A percentile compares a stretch with the other conserved stretches of the same genome.
Conservation (phyloP, 768 basidiomycete genomes). For the Russula ochroleuca region DNA sequence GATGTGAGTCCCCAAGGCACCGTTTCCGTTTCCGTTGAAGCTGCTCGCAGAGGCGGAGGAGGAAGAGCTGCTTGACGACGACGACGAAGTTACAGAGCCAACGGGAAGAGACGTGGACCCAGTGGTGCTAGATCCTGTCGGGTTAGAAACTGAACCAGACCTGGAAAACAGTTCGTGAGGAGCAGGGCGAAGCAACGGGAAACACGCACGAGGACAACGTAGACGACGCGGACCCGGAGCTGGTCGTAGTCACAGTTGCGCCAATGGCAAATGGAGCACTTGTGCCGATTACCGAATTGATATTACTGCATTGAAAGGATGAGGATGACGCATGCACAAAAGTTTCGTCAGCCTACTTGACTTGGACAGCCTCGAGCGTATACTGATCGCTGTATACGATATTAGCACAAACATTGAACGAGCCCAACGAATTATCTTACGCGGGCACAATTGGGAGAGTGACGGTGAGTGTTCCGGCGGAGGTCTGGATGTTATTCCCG, state of each 20-base stretch:
- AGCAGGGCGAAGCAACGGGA: not conserved
- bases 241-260: conserved; percentile 14
- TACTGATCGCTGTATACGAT: conserved; percentile 12
- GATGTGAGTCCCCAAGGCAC: conserved; percentile 3
- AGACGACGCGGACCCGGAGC: conserved; percentile 7
- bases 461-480: not conserved
- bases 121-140: not conserved
- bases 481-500: conserved; percentile 20
- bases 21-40: conserved; percentile 19
- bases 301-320: conserved; percentile 11
- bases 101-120: not conserved
- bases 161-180: not conserved
- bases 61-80: conserved; percentile 6
- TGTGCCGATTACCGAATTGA: conserved; percentile 1
- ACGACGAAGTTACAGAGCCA: not conserved
- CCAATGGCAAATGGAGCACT: conserved; percentile 7
- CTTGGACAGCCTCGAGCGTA: conserved; percentile 20
- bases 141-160: conserved; percentile 10
- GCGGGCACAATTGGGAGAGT: conserved; percentile 12
- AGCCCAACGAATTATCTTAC: conserved; percentile 5
- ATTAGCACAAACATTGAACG: not conserved
- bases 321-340: not conserved
- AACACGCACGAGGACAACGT: conserved; percentile 2
- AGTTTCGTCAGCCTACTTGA: conserved; percentile 8
- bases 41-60: conserved; percentile 3